Conservation (phyloP, 306 rosid species). For the Luffa aegyptiaca region DNA sequence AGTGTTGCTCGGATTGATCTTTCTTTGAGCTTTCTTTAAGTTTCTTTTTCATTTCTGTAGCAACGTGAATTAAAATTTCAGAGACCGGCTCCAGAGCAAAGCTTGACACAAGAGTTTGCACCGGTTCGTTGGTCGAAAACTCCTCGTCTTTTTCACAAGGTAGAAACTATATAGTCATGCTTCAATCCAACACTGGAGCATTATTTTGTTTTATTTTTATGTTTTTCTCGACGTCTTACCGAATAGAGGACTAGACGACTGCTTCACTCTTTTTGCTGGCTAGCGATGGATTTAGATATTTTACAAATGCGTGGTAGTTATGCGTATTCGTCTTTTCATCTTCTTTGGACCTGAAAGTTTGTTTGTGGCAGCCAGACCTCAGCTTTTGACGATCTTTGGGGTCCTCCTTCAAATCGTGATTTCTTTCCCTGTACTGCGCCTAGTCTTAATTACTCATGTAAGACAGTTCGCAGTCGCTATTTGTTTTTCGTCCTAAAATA, state of each 20-base stretch:
- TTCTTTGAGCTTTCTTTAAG: not conserved
- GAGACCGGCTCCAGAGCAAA: slow-evolving; percentile 1
- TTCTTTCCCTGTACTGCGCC: slow-evolving; percentile 65
- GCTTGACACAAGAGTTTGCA: slow-evolving; percentile 7
- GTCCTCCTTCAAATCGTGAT: slow-evolving; percentile 51
- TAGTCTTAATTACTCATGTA: slow-evolving; percentile 51
- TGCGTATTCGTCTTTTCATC: slow-evolving; percentile 33
- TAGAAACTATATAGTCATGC: not conserved
- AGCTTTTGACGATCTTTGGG: slow-evolving; percentile 66
- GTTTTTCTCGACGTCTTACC: not conserved
- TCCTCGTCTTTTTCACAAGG: slow-evolving; percentile 1
- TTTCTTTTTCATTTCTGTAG: not conserved
- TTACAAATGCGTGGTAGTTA: slow-evolving; percentile 25
- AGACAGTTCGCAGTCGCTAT: slow-evolving; percentile 7
- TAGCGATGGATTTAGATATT: slow-evolving; percentile 7
- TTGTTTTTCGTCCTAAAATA: not conserved
- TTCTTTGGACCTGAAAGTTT: slow-evolving; percentile 47
- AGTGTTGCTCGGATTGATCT: not conserved
- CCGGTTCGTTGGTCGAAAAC: slow-evolving; percentile 6
- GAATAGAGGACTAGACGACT: not conserved
- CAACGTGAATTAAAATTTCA: slow-evolving; percentile 4
- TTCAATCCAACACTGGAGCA: not conserved
- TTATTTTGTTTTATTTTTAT: not conserved
- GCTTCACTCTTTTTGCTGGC: not conserved
- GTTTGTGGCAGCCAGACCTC: slow-evolving; percentile 27